Base-by-base conservation (phyloP, 2,329 filamentous ascomycete species). In the Diaporthe citriasiana region DNA sequence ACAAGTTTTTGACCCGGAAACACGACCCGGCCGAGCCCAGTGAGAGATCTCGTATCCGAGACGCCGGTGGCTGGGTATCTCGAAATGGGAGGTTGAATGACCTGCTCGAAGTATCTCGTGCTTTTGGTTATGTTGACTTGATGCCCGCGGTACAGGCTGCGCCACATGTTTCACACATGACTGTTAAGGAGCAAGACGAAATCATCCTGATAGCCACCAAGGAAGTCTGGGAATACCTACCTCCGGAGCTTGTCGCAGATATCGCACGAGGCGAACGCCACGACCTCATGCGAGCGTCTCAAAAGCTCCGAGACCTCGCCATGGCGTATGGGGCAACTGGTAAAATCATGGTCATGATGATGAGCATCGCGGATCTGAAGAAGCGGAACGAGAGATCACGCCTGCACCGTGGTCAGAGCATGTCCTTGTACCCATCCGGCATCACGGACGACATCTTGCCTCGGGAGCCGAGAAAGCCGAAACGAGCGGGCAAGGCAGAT, bases 321-420 rank as follows among this genome's bases (percentile, higher is more conserved):
- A 98, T 99, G 81, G 95, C 96, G 1, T 98, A 98, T 82, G 97
- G 97, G 70, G 94, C 96, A 17, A 95, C 92, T 1, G 93, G 93
- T 80, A 99, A 99, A 85, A 94, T 98, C 76, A 98, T 98, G 95
- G 95, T 99, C 57, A 98, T 98, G 96, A 94, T 99, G 87, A 92
- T 99, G 71, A 96, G 95, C 72, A 93, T 99, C 50, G 93, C 93
- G 72, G 95, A 98, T 80, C 86, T 99, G 71, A 96, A 97, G 84
- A 94, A 94, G 81, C 91, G 95, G 76, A 86, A 89, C 73, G 94
- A 97, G 81, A 90, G 93, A 76, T 93, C 93, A 83, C 92, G 84
- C 85, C 84, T 90, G 75, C 88, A 93, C 82, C 90, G 94, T 72
- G 94, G 94, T 53, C 92, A 95, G 79, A 97, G 94, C 84, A 93